Evolutionary conservation across 805 yeast species (phyloP).

Genomic region (Kazachstania taianensis): DNA sequence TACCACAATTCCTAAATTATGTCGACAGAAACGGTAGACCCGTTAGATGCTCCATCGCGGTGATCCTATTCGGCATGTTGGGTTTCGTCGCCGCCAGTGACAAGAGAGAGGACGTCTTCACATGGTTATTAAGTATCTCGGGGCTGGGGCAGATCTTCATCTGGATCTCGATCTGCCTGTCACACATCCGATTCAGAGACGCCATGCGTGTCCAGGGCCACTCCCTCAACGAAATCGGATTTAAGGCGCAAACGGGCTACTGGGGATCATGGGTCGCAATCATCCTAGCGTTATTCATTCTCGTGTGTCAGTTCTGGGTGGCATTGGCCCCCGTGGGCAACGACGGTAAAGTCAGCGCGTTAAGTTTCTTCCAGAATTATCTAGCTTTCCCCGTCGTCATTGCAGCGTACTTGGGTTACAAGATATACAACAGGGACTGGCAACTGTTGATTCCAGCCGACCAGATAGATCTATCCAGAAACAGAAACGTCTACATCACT

Average conservation of each 20-base stretch:
- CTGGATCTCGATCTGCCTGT: conserved; percentile 65
- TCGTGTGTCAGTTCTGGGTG: conserved; percentile 63
- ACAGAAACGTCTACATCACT: conserved; percentile 26
- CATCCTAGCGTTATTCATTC: conserved; percentile 39
- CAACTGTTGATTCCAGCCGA: conserved; percentile 24
- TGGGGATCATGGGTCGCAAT: conserved; percentile 49
- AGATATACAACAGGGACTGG: conserved; percentile 39
- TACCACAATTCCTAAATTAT: conserved; percentile 38
- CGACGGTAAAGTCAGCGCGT: conserved; percentile 24
- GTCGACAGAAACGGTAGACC: conserved; percentile 49
- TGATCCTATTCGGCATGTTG: conserved; percentile 42
- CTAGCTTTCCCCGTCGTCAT: conserved; percentile 38
- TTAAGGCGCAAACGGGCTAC: conserved; percentile 47
- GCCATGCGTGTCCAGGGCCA: conserved; percentile 43
- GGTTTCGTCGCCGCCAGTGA: conserved; percentile 56
- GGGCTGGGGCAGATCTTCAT: conserved; percentile 71
- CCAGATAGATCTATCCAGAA: conserved; percentile 21
- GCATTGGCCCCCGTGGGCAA: conserved; percentile 47
- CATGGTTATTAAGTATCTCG: conserved; percentile 68
- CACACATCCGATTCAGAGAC: conserved; percentile 58
- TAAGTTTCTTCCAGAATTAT: conserved; percentile 42
- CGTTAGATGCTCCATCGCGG: conserved; percentile 35
- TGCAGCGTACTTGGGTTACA: conserved; percentile 36
- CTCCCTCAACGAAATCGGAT: conserved; percentile 14
- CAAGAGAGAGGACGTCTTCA: conserved; percentile 47